Percentiles rank a stretch among this genome's conserved stretches.
Evolutionary conservation across 495 filamentous ascomycete species (phyloP).

Genomic region (Glonium stellatum): DNA sequence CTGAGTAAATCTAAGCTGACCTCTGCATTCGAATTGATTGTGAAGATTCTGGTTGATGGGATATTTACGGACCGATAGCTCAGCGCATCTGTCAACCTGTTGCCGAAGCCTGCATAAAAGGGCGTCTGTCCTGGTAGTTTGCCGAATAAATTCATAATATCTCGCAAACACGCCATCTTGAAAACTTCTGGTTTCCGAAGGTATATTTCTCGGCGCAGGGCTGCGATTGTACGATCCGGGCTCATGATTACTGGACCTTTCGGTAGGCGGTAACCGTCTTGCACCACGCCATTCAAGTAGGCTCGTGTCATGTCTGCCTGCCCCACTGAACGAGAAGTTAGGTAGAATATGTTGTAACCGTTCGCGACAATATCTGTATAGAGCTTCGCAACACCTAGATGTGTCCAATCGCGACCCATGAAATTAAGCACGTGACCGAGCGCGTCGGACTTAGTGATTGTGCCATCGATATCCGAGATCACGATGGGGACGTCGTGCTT

Average conservation of each 20-base stretch:
- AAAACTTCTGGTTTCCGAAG: conserved; percentile 95
- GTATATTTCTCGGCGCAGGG: conserved; percentile 87
- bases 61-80: conserved; percentile 96
- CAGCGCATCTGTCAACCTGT: conserved; percentile 90
- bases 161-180: conserved; percentile 96
- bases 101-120: conserved; percentile 97
- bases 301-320: conserved; percentile 86
- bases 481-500: conserved; percentile 82
- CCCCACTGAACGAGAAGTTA: conserved; percentile 88
- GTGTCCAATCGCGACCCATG: conserved; percentile 98
- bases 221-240: conserved; percentile 94
- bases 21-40: conserved; percentile 97
- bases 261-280: conserved; percentile 80
- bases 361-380: conserved; percentile 94
- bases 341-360: conserved; percentile 97
- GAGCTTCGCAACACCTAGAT: conserved; percentile 90
- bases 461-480: conserved; percentile 97
- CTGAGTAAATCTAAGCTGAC: conserved; percentile 86
- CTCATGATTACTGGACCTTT: conserved; percentile 90
- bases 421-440: conserved; percentile 96
- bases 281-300: conserved; percentile 82
- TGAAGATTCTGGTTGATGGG: conserved; percentile 88
- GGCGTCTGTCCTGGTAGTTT: conserved; percentile 42
- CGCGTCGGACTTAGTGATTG: conserved; percentile 97
- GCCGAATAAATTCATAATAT: conserved; percentile 86